phyloP scores from a whole-genome alignment of 1,139 yeast genomes.

The Yamadazyma songkhlaensis region DNA sequence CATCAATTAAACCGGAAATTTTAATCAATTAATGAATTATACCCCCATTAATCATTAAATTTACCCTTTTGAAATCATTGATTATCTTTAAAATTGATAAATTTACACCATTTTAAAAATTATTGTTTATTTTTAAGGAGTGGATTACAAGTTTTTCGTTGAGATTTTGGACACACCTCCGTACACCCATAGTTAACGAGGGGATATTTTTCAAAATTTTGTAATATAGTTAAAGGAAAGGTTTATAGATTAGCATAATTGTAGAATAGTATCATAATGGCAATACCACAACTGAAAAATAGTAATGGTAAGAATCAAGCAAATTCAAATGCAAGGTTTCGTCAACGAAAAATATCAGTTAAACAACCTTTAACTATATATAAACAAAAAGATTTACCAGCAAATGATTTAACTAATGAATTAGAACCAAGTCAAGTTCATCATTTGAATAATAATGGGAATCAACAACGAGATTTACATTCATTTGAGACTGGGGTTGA shows the following conservation, averaged over 20 bases:
- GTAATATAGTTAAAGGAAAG: not conserved
- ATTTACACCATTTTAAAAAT: constrained; percentile 1
- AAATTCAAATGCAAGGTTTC: constrained; percentile 65
- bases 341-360: constrained; percentile 89
- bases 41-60: not conserved
- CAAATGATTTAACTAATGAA: constrained; percentile 52
- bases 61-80: constrained; percentile 2
- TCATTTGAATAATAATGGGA: constrained; percentile 36
- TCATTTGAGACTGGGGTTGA: constrained; percentile 98
- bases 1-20: not conserved
- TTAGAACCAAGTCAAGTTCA: constrained; percentile 46
- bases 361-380: constrained; percentile 84
- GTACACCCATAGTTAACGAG: constrained; percentile 8
- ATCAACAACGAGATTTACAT: constrained; percentile 79
- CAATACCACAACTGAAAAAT: constrained; percentile 28
- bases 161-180: not conserved
- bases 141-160: constrained; percentile 1
- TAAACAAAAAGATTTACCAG: constrained; percentile 77
- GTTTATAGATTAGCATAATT: not conserved
- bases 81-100: constrained; percentile 5
- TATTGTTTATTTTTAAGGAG: constrained; percentile 8
- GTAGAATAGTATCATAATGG: constrained; percentile 17
- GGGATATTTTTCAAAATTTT: not conserved
- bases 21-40: constrained; percentile 1
- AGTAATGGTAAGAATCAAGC: constrained; percentile 31